Conservation (phyloP, 352 stramenopile genomes). For the Phytophthora sp. region DNA sequence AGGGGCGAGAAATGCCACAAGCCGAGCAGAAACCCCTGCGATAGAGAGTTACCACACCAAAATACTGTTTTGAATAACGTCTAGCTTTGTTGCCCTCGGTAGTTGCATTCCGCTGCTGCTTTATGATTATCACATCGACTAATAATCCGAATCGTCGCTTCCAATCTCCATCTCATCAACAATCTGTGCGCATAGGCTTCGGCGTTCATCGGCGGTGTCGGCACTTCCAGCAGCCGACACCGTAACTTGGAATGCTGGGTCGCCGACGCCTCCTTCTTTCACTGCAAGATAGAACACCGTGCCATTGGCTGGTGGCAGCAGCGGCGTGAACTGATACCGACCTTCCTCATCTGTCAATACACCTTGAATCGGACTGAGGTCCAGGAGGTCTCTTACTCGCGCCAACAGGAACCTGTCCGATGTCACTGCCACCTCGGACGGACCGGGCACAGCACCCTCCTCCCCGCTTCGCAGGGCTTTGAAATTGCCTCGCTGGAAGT, state of each 20-base stretch:
- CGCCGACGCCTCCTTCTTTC: slow-evolving; percentile 2
- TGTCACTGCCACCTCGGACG: slow-evolving; percentile 9
- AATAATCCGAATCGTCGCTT: slow-evolving; percentile 15
- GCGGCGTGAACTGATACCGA: slow-evolving; percentile 48
- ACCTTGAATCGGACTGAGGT: slow-evolving; percentile 62
- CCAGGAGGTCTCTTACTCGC: slow-evolving; percentile 50
- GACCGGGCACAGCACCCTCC: slow-evolving; percentile 8
- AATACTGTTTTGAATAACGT: slow-evolving; percentile 18
- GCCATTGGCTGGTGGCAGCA: neutral
- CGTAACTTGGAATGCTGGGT: slow-evolving; percentile 20
- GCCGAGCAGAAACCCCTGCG: slow-evolving; percentile 13
- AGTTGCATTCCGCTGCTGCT: neutral
- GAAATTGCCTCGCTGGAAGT: slow-evolving; percentile 47
- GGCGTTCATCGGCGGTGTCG: slow-evolving; percentile 12
- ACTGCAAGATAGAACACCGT: slow-evolving; percentile 43
- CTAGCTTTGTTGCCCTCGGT: slow-evolving; percentile 6
- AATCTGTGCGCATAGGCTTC: slow-evolving; percentile 33
- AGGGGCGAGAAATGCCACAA: slow-evolving; percentile 7
- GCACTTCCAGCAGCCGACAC: slow-evolving; percentile 25
- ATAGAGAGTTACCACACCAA: slow-evolving; percentile 28
- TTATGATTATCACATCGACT: neutral
- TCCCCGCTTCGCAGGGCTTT: slow-evolving; percentile 30
- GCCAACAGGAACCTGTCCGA: slow-evolving; percentile 43
- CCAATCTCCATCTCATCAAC: slow-evolving; percentile 43
- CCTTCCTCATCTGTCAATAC: slow-evolving; percentile 51